Evolutionary conservation across 345 rosid species (phyloP), one percentile per base, ranked within the genome.

Genomic region (Eucalyptus marginata): DNA sequence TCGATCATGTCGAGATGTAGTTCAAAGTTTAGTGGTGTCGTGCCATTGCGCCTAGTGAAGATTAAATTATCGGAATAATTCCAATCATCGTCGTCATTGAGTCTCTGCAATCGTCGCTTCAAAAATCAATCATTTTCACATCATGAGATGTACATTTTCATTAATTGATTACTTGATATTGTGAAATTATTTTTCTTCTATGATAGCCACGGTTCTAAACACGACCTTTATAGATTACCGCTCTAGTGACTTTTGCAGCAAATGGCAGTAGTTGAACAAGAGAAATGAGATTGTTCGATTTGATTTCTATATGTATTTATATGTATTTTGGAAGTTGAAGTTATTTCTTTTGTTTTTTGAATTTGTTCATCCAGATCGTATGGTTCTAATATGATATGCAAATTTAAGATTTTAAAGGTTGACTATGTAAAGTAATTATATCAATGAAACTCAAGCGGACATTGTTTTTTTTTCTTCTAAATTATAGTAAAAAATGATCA

Each of bases 141-240:
- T 56, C 5, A 56, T 56, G 1, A 56, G 0, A 52, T 18, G 10
- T 52, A 18, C 2, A 18, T 18, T 18, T 52, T 18, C 2, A 2
- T 52, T 7, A 2, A 1, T 52, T 20, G 5, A 52, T 52, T 52
- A 3, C 58, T 3, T 52, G 1, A 52, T 52, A 18, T 1, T 20
- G 0, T 0, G 25, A 52, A 8, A 52, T 52, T 52, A 52, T 52
- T 24, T 24, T 10, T 56, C 5, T 10, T 56, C 0, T 24, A 10
- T 4, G 3, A 24, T 56, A 25, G 13, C 12, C 62, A 56, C 1
- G 1, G 0, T 56, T 24, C 13, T 56, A 56, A 56, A 22, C 6
- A 1, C 7, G 0, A 10, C 13, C 1, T 2, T 56, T 24, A 56
- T 7, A 9, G 1, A 22, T 24, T 24, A 4, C 0, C 4, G 11